Conservation (phyloP, 768 basidiomycete genomes). For the Gloeophyllum trabeum region DNA sequence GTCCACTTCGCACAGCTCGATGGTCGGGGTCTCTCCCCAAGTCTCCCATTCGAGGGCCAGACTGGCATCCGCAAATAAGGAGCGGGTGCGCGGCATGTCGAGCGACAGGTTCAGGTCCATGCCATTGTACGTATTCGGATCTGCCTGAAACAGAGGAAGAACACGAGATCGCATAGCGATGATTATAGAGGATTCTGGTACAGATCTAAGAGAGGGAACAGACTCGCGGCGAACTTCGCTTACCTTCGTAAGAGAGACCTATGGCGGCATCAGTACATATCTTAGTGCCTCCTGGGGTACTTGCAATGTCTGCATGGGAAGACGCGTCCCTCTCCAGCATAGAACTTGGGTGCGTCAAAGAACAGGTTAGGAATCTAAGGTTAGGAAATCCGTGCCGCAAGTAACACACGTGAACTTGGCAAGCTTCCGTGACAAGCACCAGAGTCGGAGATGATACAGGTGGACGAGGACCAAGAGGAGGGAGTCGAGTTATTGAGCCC, state of each 20-base stretch:
- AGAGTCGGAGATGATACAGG: slow-evolving; percentile 45
- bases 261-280: slow-evolving; percentile 50
- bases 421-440: slow-evolving; percentile 54
- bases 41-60: slow-evolving; percentile 34
- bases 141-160: slow-evolving; percentile 24
- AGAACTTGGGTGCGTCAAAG: slow-evolving; percentile 30
- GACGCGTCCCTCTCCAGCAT: slow-evolving; percentile 16
- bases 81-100: slow-evolving; percentile 17
- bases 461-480: slow-evolving; percentile 43
- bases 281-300: slow-evolving; percentile 26
- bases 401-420: slow-evolving; percentile 43
- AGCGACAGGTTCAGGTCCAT: slow-evolving; percentile 32
- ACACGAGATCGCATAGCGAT: slow-evolving; percentile 52
- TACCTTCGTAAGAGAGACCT: slow-evolving; percentile 50
- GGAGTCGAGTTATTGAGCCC: slow-evolving; percentile 42
- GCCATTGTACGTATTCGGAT: slow-evolving; percentile 19
- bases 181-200: slow-evolving; percentile 41
- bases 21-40: slow-evolving; percentile 46
- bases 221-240: slow-evolving; percentile 1
- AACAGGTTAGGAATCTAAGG: slow-evolving; percentile 36
- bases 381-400: slow-evolving; percentile 31
- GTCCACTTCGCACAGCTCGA: slow-evolving; percentile 52
- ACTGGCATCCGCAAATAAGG: slow-evolving; percentile 16
- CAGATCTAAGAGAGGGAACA: slow-evolving; percentile 1
- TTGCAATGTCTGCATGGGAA: slow-evolving; percentile 7